Conservation (phyloP, 2,329 filamentous ascomycete genomes). For the Pleochaeta shiraiana region DNA sequence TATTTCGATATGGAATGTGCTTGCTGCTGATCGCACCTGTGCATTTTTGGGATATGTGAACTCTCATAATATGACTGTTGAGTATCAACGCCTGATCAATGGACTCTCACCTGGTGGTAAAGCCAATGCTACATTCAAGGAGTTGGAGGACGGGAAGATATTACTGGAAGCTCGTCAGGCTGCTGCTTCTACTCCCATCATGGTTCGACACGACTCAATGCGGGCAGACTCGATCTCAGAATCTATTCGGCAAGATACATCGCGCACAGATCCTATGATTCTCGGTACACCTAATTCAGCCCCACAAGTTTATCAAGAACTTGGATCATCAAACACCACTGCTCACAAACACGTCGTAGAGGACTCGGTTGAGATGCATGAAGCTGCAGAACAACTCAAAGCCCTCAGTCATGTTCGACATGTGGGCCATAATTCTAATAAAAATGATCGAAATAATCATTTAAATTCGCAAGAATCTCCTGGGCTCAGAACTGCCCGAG, state of each 20-base stretch:
- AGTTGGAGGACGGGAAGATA: constrained; percentile 34
- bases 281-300: constrained; percentile 13
- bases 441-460: constrained; percentile 16
- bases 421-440: constrained; percentile 24
- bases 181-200: constrained; percentile 17
- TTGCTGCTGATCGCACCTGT: constrained; percentile 44
- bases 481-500: constrained; percentile 18
- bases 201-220: constrained; percentile 23
- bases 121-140: constrained; percentile 27
- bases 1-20: constrained; percentile 37
- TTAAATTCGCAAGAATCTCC: constrained; percentile 17
- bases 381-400: constrained; percentile 44
- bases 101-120: constrained; percentile 20
- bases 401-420: constrained; percentile 41
- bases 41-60: constrained; percentile 42
- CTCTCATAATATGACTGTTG: constrained; percentile 42
- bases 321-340: constrained; percentile 10
- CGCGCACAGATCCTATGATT: constrained; percentile 12
- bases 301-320: constrained; percentile 13
- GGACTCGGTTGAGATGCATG: constrained; percentile 47
- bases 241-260: constrained; percentile 9
- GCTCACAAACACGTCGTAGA: constrained; percentile 28
- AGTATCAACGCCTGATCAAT: constrained; percentile 36
- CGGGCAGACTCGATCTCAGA: constrained; percentile 8
- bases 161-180: constrained; percentile 24